Evolutionary conservation across 495 filamentous ascomycete genomes (phyloP), one percentile per base, ranked within the genome.

Genomic region (Ascobolus immersus): DNA sequence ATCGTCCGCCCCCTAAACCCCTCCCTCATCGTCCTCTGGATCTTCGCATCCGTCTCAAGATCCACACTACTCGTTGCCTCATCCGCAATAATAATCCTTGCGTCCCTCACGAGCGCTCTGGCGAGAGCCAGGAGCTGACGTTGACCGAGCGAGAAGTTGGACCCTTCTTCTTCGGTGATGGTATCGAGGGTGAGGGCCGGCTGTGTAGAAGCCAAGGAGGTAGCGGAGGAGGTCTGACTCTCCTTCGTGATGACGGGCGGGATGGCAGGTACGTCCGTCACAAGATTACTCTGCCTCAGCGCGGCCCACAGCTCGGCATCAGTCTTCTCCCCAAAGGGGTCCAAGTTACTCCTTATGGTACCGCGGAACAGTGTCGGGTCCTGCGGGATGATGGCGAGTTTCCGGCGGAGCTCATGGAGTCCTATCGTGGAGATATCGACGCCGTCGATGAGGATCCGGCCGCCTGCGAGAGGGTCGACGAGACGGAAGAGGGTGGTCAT

Each of bases 81-180:
- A 56, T 96, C 84, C 53, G 80, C 91, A 31, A 96, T 71, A 44
- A 93, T 92, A 54, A 93, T 92, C 43, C 76, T 76, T 0, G 71
- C 72, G 19, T 73, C 66, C 20, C 86, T 67, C 0, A 93, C 82
- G 2, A 93, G 65, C 0, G 84, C 84, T 0, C 84, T 69, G 1
- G 84, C 84, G 1, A 96, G 61, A 3, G 86, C 84, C 76, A 96
- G 89, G 10, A 93, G 67, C 46, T 96, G 84, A 3, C 84, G 69
- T 55, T 96, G 84, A 1, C 86, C 84, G n/a, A 93, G 69, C 1
- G 77, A 86, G 58, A 89, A 96, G 53, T 93, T 96, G 24, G 86
- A 57, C 0, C 84, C 84, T 56, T 91, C 84, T 44, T 92, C 82
- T 38, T 90, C 80, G n/a, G 93, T 79, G 5, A 64, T 40, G 8